Base-by-base conservation (phyloP, 768 basidiomycete species). In the Pleurotus ostreatus region DNA sequence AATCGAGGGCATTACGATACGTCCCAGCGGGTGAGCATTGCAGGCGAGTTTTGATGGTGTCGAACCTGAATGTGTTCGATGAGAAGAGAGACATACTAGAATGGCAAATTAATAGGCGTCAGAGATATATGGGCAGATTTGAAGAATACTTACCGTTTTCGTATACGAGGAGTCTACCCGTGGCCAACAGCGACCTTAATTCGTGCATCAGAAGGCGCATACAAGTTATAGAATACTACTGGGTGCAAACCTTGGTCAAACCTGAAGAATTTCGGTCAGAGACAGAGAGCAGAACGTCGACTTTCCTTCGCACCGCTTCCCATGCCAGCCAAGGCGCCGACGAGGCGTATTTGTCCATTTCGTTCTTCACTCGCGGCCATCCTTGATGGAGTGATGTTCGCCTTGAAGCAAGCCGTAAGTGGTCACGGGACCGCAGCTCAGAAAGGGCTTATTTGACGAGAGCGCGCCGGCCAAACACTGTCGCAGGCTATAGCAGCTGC, bases 41-140 rank as follows among this genome's bases (percentile, higher is more conserved):
- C 64, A 89, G 66, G 22, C 87, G 80, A 2, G 85, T 86, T 66
- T 89, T 89, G 60, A 89, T 77, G 15, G 86, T 88, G 66, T 88
- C 86, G 68, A 88, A 88, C 2, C 84, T 86, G 58, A 20, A 16
- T 11, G 47, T 57, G 59, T 8, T 25, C 38, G 47, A 56, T 57
- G 49, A 56, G 23, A 15, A 58, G 49, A 37, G 39, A 25, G 52
- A 52, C 9, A 30, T 15, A 46, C 26, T 44, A 44, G n/a, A 15
- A 4, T 7, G n/a, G 12, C 1, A 34, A 34, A 34, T 34, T 34
- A 8, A 34, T 34, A 34, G 30, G 30, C 11, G 8, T 34, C 30
- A 9, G 7, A 34, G 2, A 11, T 34, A 34, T 34, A 34, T 34
- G 30, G 30, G 7, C 30, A 0, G 7, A 11, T 34, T 34, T 34